These are phyloP conservation scores for Aspergillus novofumigatus DNA, from an alignment of 2,329 filamentous ascomycete species.

Conservation along the genomic window DNA sequence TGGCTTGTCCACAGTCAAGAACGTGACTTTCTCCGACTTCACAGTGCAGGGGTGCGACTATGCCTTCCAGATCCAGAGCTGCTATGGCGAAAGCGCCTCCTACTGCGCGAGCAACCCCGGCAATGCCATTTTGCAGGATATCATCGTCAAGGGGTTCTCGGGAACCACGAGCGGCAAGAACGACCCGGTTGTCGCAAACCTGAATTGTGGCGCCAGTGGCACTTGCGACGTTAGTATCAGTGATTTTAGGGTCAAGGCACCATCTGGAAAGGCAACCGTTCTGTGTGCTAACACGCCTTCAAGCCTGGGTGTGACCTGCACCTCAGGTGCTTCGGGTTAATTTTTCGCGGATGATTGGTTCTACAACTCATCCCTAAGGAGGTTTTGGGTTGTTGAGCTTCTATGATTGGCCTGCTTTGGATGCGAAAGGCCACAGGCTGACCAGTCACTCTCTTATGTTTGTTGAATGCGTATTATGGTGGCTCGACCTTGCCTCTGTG, in stretches of 20 bases:
- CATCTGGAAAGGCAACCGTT: constrained; percentile 29
- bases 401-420: too few relatives aligned
- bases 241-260: constrained; percentile 31
- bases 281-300: constrained; percentile 34
- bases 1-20: constrained; percentile 37
- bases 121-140: constrained; percentile 30
- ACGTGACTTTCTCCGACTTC: constrained; percentile 41
- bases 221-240: constrained; percentile 36
- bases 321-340: constrained; percentile 32
- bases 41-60: constrained; percentile 39
- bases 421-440: too few relatives aligned
- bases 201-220: constrained; percentile 37
- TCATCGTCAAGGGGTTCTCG: constrained; percentile 36
- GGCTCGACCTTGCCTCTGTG: too few relatives aligned
- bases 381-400: too few relatives aligned
- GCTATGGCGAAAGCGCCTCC: constrained; percentile 34
- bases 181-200: constrained; percentile 31
- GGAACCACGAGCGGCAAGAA: constrained; percentile 39
- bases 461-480: too few relatives aligned
- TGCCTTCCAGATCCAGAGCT: constrained; percentile 46
- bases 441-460: too few relatives aligned
- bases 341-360: not conserved
- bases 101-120: constrained; percentile 37
- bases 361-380: too few relatives aligned
- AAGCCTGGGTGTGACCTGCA: constrained; percentile 30